These are phyloP conservation scores for Gryganskiella cystojenkinii DNA, from an alignment of 192 early-diverging fungal species.

Conservation along the genomic window DNA sequence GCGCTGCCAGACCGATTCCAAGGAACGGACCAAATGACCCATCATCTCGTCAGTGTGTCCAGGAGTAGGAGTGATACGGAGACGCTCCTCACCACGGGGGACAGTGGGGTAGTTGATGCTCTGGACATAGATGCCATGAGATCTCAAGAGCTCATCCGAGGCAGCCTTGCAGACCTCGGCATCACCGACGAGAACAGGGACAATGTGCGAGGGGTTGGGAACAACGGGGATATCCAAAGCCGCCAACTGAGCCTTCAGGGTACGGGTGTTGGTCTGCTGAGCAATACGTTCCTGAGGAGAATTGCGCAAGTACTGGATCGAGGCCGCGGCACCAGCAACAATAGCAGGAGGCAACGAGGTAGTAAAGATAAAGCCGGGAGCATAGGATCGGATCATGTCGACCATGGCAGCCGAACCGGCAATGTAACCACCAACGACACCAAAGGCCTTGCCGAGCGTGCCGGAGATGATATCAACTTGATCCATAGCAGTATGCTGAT, in stretches of 20 bases:
- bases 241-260: constrained; percentile 85
- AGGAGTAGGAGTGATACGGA: constrained; percentile 98
- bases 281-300: constrained; percentile 88
- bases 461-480: constrained; percentile 96
- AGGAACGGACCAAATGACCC: constrained; percentile 82
- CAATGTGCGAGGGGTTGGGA: constrained; percentile 99
- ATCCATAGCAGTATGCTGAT: constrained; percentile 70
- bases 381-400: constrained; percentile 96
- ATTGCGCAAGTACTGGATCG: constrained; percentile 90
- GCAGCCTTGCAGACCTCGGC: constrained; percentile 94
- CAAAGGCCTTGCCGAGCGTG: constrained; percentile 97
- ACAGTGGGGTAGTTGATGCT: constrained; percentile 99
- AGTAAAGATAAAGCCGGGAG: constrained; percentile 99
- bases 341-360: constrained; percentile 96
- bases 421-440: constrained; percentile 97
- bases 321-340: constrained; percentile 90
- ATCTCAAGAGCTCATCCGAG: constrained; percentile 90
- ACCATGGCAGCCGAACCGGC: constrained; percentile 88
- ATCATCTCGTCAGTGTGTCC: constrained; percentile 89
- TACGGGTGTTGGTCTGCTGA: constrained; percentile 94
- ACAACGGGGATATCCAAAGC: constrained; percentile 93
- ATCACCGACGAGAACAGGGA: constrained; percentile 97
- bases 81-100: constrained; percentile 92
- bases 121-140: constrained; percentile 97
- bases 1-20: constrained; percentile 89